Evolutionary conservation across 1,284 basidiomycete species (phyloP).

Genomic region (Bjerkandera adusta): DNA sequence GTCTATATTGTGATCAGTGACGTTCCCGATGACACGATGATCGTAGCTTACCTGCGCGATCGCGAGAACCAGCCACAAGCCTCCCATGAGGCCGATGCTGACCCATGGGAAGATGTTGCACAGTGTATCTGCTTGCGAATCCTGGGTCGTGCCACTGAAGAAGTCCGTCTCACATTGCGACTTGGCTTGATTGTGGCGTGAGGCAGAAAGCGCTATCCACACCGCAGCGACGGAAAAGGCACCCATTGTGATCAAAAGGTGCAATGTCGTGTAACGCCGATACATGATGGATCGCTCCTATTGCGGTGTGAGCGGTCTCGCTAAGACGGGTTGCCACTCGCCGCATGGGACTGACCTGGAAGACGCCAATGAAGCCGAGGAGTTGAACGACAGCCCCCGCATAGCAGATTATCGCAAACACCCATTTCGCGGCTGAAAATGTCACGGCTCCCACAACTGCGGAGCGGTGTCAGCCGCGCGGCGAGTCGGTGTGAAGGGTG

Average conservation of each 20-base stretch:
- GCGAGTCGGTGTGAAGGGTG: constrained; percentile 2
- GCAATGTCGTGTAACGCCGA: constrained; percentile 72
- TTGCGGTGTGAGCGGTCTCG: too few species aligned
- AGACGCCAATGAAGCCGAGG: constrained; percentile 81
- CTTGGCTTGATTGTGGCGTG: constrained; percentile 70
- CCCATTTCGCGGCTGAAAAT: constrained; percentile 68
- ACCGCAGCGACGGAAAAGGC: constrained; percentile 77
- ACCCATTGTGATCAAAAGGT: constrained; percentile 53
- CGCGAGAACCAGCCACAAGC: constrained; percentile 76
- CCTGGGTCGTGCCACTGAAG: constrained; percentile 41
- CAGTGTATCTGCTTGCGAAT: constrained; percentile 61
- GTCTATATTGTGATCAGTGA: constrained; percentile 37
- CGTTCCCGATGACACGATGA: constrained; percentile 9
- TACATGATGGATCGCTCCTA: constrained; percentile 80
- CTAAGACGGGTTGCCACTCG: too few species aligned
- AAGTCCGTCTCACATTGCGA: constrained; percentile 62
- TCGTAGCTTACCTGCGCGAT: constrained; percentile 61
- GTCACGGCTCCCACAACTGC: constrained; percentile 84
- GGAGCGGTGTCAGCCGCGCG: constrained; percentile 11
- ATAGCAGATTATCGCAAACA: constrained; percentile 77
- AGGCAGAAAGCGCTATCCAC: constrained; percentile 78
- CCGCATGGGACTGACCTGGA: constrained; percentile 57
- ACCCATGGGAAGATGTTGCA: constrained; percentile 91
- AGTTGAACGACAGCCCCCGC: constrained; percentile 70
- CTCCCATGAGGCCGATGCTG: constrained; percentile 88